Percentiles rank a stretch among this genome's conserved stretches.
Conservation (phyloP, 1,284 basidiomycete species). For the Fomitopsis palustris region DNA sequence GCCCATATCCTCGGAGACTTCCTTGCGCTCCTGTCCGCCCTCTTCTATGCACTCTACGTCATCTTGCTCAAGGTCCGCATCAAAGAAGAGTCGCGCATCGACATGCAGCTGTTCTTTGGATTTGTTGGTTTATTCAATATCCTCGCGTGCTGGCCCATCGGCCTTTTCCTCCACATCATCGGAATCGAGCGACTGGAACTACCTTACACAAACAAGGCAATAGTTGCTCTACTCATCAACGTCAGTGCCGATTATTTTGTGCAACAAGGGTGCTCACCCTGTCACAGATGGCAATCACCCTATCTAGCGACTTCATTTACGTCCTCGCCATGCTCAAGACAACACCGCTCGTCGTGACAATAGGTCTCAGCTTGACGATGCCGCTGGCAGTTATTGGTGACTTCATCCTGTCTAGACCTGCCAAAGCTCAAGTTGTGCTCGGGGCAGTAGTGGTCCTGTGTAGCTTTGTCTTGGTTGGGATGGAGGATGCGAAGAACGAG, state of each 20-base stretch:
- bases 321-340: conserved; percentile 96
- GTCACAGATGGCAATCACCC: conserved; percentile 80
- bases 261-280: not conserved
- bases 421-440: conserved; percentile 52
- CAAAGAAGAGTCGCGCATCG: conserved; percentile 78
- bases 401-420: conserved; percentile 56
- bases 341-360: conserved; percentile 88
- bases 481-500: conserved; percentile 46
- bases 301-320: conserved; percentile 85
- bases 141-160: conserved; percentile 77
- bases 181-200: conserved; percentile 77
- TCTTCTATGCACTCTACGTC: conserved; percentile 92
- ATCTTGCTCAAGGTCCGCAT: conserved; percentile 89
- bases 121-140: conserved; percentile 93
- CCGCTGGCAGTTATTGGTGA: conserved; percentile 86
- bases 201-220: conserved; percentile 58
- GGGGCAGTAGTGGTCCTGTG: conserved; percentile 67
- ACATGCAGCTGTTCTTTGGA: conserved; percentile 93
- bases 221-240: conserved; percentile 74
- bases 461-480: conserved; percentile 66
- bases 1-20: conserved; percentile 65
- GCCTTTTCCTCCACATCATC: conserved; percentile 74
- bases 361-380: conserved; percentile 95
- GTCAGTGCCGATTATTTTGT: conserved; percentile 36
- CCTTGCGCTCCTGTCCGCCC: conserved; percentile 77